These are phyloP conservation scores for Aspergillus incahuasiensis DNA, from an alignment of 495 filamentous ascomycete genomes.

Conservation along the genomic window DNA sequence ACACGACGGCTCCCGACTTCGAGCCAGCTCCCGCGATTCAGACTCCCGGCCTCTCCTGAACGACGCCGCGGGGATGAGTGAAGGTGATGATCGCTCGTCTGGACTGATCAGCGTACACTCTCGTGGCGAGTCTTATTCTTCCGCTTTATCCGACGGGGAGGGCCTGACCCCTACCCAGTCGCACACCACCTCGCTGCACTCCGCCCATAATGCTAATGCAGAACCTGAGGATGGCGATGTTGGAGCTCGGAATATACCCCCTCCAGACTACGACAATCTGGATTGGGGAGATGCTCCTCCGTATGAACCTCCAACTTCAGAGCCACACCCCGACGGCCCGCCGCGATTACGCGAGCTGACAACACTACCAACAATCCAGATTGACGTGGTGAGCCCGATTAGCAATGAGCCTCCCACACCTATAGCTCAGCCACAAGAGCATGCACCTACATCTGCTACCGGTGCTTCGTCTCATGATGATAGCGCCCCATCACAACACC, in stretches of 20 bases:
- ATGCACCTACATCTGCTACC: background rate
- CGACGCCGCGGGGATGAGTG: conserved; percentile 59
- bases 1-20: conserved; percentile 82
- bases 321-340: conserved; percentile 7
- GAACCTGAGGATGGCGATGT: conserved; percentile 35
- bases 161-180: conserved; percentile 22
- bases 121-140: conserved; percentile 35
- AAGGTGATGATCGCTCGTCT: conserved; percentile 19
- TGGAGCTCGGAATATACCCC: conserved; percentile 32
- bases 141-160: conserved; percentile 32
- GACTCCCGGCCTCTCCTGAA: conserved; percentile 70
- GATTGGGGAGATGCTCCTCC: conserved; percentile 50
- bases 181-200: conserved; percentile 22
- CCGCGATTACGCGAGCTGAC: conserved; percentile 22
- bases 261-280: conserved; percentile 42
- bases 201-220: conserved; percentile 16
- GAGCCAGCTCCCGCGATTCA: conserved; percentile 74
- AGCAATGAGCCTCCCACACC: conserved; percentile 30
- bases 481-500: background rate
- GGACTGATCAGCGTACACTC: conserved; percentile 26
- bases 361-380: conserved; percentile 36
- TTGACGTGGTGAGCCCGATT: conserved; percentile 36
- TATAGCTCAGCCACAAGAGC: conserved; percentile 11
- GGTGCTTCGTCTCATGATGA: background rate
- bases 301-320: conserved; percentile 33